Base-by-base conservation (phyloP, 495 filamentous ascomycete genomes). In the Penicillium pancosmium region DNA sequence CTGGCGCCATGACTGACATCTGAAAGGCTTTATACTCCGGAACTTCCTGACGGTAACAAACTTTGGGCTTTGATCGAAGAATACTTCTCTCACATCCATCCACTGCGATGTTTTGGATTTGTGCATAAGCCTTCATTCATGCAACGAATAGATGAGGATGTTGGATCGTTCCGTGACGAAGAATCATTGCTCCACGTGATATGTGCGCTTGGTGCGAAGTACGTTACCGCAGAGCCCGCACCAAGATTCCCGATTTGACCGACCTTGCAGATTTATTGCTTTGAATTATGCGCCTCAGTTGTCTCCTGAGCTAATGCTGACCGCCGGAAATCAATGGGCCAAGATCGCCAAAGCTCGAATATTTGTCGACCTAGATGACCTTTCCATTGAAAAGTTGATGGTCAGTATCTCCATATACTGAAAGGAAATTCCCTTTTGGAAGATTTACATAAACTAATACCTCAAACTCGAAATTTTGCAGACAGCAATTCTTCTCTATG, bases 171-270 rank as follows among this genome's bases (percentile, higher is more conserved):
- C 19, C 56, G 65, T 12, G 55, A 69, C 16, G 41, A 59, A 25
- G 56, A 61, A 49, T 60, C 67, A 13, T 50, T 69, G 19, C 56
- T 69, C 34, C 64, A 64, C 33, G 52, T 67, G 21, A 58, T 69
- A 0, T 69, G 67, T 53, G 67, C 67, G 7, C 47, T 67, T 15
- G 67, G 67, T 11, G 67, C 67, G 36, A 69, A 69, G 67, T 69
- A 52, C 21, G 57, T 47, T 9, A 12, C 33, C 5, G 7, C 7
- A 54, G 34, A 13, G 2, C 38, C n/a, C n/a, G 16, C 31, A 4
- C 9, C 15, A 16, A 5, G 0, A 11, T 23, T 50, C 12, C 53
- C 10, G n/a, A 16, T 19, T 15, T 23, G 8, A n/a, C 15, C 2
- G 11, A 9, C 41, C 19, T 18, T 6, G 4, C n/a, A 65, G 62